Evolutionary conservation across 1,284 basidiomycete genomes (phyloP), one percentile per base, ranked within the genome.

Genomic region (Sporisorium reilianum): DNA sequence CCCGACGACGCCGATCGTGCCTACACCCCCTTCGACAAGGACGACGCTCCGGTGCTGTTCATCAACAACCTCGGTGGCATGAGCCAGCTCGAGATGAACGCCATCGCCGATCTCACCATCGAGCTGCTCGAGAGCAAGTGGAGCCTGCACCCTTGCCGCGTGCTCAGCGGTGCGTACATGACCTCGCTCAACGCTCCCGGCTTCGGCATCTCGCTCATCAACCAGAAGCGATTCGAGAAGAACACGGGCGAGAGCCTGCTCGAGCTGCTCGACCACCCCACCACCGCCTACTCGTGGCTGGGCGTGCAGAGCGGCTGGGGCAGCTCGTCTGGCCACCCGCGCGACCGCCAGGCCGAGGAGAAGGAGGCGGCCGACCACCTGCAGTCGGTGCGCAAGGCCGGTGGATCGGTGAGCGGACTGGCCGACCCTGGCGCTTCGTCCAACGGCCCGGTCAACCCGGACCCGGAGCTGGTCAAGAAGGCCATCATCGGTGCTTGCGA

Each of bases 31-130:
- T 87, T 87, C 70, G 80, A 84, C 86, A 65, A 86, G 86, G 34
- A 84, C 80, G 18, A 86, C 87, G 54, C 79, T 86, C 82, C 82
- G 26, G 72, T 84, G 12, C 64, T 84, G 23, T 88, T 89, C 62
- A 78, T 89, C 55, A 90, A 90, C 75, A 90, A 89, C 71, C 85
- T 90, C 18, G 88, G 89, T 48, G 89, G 89, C 3, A 85, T 89
- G 77, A 88, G 87, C 25, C 85, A 86, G 75, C 81, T 90, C 38
- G 89, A 90, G 78, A 87, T 89, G 85, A 86, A 87, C 28, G 88
- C 88, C 18, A 68, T 89, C 20, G 78, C 87, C 22, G 86, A 87
- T 42, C 88, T 88, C 53, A 82, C 86, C 20, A 64, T 86, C 25
- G 74, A 55, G 28, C 86, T 87, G 67, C 84, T 89, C 38, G 74